Evolutionary conservation across 2,329 filamentous ascomycete species (phyloP).

Genomic region (Domatiomyces globalis): DNA sequence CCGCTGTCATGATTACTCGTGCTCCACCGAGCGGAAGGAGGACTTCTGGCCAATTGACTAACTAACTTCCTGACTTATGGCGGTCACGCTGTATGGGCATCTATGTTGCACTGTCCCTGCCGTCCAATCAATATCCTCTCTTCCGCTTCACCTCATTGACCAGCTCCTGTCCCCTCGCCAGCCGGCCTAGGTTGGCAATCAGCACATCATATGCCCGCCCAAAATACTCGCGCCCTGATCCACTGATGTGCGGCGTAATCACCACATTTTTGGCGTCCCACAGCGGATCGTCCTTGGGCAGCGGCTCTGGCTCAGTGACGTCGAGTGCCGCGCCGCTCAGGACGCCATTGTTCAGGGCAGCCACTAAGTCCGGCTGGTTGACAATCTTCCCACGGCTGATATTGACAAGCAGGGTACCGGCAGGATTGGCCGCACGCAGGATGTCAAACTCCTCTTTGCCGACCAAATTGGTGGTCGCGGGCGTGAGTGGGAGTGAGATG

Average conservation of each 20-base stretch:
- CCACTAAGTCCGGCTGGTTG: constrained; percentile 48
- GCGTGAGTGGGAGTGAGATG: constrained; percentile 43
- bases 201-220: constrained; percentile 45
- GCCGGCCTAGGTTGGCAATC: constrained; percentile 40
- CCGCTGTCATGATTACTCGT: no score
- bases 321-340: constrained; percentile 58
- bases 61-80: no score
- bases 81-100: no score
- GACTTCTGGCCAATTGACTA: no score
- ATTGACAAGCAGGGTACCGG: constrained; percentile 43
- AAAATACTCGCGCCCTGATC: constrained; percentile 39
- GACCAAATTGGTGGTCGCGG: constrained; percentile 41
- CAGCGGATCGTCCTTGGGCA: constrained; percentile 52
- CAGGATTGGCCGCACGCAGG: constrained; percentile 23
- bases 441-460: constrained; percentile 40
- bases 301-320: constrained; percentile 65
- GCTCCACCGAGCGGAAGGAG: no score
- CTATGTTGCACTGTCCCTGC: no score
- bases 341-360: constrained; percentile 41
- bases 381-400: constrained; percentile 54
- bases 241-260: constrained; percentile 54
- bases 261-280: constrained; percentile 58
- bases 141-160: constrained; percentile 48
- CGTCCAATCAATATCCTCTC: constrained; percentile 42
- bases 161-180: constrained; percentile 39